Evolutionary conservation across 179 eudicot genomes (phyloP).

Genomic region (Camellia oleifera): DNA sequence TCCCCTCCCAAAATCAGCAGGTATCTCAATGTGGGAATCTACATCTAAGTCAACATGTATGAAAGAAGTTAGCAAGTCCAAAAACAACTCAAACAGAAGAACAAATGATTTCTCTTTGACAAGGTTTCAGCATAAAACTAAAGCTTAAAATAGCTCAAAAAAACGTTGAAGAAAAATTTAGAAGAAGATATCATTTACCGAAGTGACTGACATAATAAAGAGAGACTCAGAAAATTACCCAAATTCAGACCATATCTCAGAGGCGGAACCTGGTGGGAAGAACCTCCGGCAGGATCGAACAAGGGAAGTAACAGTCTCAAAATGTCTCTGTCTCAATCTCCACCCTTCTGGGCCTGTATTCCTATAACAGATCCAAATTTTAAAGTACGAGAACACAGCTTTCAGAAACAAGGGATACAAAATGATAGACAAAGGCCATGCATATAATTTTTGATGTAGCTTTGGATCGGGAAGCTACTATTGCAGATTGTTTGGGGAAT

Average conservation of each 20-base stretch:
- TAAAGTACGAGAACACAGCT: constrained; percentile 9
- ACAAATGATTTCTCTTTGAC: not conserved
- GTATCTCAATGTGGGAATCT: not conserved
- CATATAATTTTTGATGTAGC: not conserved
- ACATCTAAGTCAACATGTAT: not conserved
- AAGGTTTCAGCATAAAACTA: constrained; percentile 2
- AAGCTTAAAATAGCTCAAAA: not conserved
- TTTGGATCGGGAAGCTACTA: too few species aligned
- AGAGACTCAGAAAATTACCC: constrained; percentile 42
- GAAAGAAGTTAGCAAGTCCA: not conserved
- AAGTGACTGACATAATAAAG: not conserved
- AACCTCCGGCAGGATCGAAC: constrained; percentile 91
- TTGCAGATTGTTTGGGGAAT: too few species aligned
- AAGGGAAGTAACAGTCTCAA: constrained; percentile 86
- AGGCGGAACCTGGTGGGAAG: constrained; percentile 87
- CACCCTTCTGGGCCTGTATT: constrained; percentile 98
- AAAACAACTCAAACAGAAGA: not conserved
- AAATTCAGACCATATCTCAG: constrained; percentile 95
- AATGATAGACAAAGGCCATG: not conserved
- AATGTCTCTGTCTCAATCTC: constrained; percentile 94
- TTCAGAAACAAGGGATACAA: constrained; percentile 10
- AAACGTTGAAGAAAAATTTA: not conserved
- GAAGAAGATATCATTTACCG: not conserved
- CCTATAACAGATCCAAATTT: constrained; percentile 38
- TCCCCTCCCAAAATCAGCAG: not conserved